Conservation (phyloP, 2,329 filamentous ascomycete species). For the Paraphoma chrysanthemicola region DNA sequence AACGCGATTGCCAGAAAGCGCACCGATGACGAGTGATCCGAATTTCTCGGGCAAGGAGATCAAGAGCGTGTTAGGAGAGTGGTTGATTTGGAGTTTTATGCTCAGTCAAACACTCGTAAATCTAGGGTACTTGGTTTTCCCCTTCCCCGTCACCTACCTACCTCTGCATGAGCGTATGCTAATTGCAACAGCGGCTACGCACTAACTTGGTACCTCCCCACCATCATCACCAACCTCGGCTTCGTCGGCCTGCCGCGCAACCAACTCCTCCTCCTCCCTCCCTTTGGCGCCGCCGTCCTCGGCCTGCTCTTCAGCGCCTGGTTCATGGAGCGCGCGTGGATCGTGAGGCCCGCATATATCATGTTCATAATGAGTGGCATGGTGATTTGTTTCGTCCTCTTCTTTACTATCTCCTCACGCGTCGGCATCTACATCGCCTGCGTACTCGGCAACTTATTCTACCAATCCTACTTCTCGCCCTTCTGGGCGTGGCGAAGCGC, state of each 20-base stretch:
- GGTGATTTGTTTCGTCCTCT: constrained; percentile 54
- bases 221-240: constrained; percentile 52
- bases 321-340: constrained; percentile 50
- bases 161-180: not conserved
- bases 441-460: constrained; percentile 54
- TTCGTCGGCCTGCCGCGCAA: constrained; percentile 53
- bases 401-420: constrained; percentile 46
- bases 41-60: constrained; percentile 48
- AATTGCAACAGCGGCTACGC: constrained; percentile 42
- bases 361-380: constrained; percentile 51
- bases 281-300: constrained; percentile 48
- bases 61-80: constrained; percentile 43
- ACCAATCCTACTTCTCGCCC: constrained; percentile 46
- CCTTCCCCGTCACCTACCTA: not conserved
- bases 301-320: constrained; percentile 51
- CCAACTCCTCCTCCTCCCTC: constrained; percentile 56
- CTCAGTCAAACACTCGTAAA: constrained; percentile 49
- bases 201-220: constrained; percentile 53
- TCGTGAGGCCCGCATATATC: constrained; percentile 52
- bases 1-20: constrained; percentile 47
- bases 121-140: constrained; percentile 32
- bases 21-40: constrained; percentile 47
- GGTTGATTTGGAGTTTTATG: constrained; percentile 48
- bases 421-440: constrained; percentile 54
- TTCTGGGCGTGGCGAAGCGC: constrained; percentile 28